Conservation (phyloP, 1,284 basidiomycete species). For the Hortiboletus rubellus region DNA sequence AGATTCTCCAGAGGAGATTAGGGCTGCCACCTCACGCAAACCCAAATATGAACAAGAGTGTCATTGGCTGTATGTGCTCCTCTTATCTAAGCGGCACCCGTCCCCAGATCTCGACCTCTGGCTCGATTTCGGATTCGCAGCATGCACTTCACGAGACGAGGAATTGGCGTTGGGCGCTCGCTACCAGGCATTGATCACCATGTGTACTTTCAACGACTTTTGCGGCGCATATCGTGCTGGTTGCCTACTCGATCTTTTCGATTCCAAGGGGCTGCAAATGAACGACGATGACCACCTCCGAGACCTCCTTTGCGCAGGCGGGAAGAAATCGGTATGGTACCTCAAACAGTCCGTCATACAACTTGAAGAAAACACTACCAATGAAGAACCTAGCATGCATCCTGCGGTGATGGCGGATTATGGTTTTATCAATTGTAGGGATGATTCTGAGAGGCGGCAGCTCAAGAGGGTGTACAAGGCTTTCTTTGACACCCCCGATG, state of each 20-base stretch:
- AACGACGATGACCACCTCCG: background rate
- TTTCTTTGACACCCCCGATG: background rate
- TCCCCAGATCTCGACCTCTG: background rate
- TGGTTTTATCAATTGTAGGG: slow-evolving; percentile 3
- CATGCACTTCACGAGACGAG: background rate
- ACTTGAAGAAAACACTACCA: slow-evolving; percentile 1
- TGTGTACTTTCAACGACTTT: slow-evolving; percentile 4
- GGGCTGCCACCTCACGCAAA: background rate
- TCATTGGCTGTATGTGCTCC: background rate
- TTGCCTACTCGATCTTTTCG: slow-evolving; percentile 2
- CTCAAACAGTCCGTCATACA: background rate
- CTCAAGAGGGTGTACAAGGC: slow-evolving; percentile 8
- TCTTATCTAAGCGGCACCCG: slow-evolving; percentile 1
- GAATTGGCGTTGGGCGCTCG: background rate
- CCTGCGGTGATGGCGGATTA: slow-evolving; percentile 1
- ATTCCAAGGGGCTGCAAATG: slow-evolving; percentile 3
- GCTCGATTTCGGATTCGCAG: slow-evolving; percentile 5
- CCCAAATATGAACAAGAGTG: background rate
- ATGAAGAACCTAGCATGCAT: background rate
- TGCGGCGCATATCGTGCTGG: background rate
- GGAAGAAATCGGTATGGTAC: background rate
- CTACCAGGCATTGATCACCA: background rate
- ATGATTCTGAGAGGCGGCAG: slow-evolving; percentile 3
- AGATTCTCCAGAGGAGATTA: background rate
- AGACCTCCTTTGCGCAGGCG: background rate